phyloP scores from a whole-genome alignment of 192 early-diverging fungal genomes.

The Mortierella antarctica region DNA sequence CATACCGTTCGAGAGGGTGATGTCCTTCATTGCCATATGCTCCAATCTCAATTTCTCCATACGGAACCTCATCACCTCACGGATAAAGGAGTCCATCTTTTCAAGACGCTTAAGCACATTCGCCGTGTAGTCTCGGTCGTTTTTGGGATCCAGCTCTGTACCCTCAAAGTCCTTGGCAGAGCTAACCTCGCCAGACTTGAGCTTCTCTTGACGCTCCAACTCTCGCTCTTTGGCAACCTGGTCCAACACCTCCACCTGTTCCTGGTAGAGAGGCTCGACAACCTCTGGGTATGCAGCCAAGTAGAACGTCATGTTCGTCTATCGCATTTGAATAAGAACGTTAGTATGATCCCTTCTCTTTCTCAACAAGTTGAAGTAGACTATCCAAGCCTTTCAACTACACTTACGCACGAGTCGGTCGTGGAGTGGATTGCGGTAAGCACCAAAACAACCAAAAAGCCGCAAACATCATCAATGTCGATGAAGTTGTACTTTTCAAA shows the following conservation, averaged over 20 bases:
- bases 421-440: constrained; percentile 56
- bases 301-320: constrained; percentile 31
- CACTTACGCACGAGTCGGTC: constrained; percentile 17
- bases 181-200: constrained; percentile 5
- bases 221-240: constrained; percentile 21
- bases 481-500: constrained; percentile 47
- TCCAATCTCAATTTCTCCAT: constrained; percentile 4
- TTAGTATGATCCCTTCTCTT: too few species aligned
- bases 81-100: constrained; percentile 55
- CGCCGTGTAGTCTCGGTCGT: constrained; percentile 26
- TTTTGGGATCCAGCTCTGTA: constrained; percentile 18
- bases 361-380: too few species aligned
- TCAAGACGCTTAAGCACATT: constrained; percentile 49
- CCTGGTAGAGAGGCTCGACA: constrained; percentile 33
- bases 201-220: constrained; percentile 9
- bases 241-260: constrained; percentile 49
- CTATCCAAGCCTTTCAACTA: too few species aligned
- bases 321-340: too few species aligned
- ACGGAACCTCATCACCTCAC: constrained; percentile 49
- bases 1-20: constrained; percentile 44
- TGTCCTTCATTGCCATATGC: constrained; percentile 26
- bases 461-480: constrained; percentile 44
- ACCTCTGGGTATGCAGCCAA: constrained; percentile 39
- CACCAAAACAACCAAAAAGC: constrained; percentile 44
- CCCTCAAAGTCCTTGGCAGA: constrained; percentile 1